These are phyloP conservation scores for Didymella keratinophila DNA, from an alignment of 2,329 filamentous ascomycete species.

Conservation along the genomic window DNA sequence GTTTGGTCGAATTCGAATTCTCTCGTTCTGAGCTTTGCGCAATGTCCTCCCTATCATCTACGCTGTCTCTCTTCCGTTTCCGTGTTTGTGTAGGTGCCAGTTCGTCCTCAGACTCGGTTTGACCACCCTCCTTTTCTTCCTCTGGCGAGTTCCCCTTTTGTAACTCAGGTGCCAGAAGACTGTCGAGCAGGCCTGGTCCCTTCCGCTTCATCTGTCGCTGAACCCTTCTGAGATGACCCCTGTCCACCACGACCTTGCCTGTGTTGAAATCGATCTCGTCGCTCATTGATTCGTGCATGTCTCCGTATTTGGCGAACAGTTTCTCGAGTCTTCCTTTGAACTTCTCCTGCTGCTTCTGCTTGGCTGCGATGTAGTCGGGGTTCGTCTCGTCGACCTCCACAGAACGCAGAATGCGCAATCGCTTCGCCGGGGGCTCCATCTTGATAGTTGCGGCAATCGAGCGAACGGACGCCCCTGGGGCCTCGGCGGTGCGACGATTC, in stretches of 20 bases:
- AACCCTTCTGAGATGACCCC: constrained; percentile 79
- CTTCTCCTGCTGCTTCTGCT: constrained; percentile 50
- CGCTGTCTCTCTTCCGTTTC: constrained; percentile 16
- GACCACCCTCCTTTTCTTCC: constrained; percentile 11
- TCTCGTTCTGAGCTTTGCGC: constrained; percentile 1
- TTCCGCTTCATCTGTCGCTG: constrained; percentile 35
- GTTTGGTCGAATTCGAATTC: neutral
- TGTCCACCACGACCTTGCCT: constrained; percentile 84
- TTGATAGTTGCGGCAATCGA: constrained; percentile 48
- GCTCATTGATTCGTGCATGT: constrained; percentile 80
- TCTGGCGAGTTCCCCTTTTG: constrained; percentile 50
- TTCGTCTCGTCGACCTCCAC: constrained; percentile 46
- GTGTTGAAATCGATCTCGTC: constrained; percentile 90
- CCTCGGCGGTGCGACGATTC: constrained; percentile 7
- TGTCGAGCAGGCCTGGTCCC: constrained; percentile 32
- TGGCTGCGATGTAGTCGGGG: constrained; percentile 48
- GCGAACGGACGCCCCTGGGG: constrained; percentile 14
- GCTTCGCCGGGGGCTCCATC: constrained; percentile 71
- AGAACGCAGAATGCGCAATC: constrained; percentile 60
- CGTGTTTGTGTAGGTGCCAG: constrained; percentile 35
- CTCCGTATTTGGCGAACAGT: constrained; percentile 88
- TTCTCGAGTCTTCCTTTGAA: constrained; percentile 76
- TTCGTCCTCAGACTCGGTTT: constrained; percentile 38
- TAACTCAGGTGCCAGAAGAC: constrained; percentile 39
- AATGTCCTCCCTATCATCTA: neutral